Evolutionary conservation across 495 filamentous ascomycete genomes (phyloP), one percentile per base, ranked within the genome.

Genomic region (Margaritispora aquatica): DNA sequence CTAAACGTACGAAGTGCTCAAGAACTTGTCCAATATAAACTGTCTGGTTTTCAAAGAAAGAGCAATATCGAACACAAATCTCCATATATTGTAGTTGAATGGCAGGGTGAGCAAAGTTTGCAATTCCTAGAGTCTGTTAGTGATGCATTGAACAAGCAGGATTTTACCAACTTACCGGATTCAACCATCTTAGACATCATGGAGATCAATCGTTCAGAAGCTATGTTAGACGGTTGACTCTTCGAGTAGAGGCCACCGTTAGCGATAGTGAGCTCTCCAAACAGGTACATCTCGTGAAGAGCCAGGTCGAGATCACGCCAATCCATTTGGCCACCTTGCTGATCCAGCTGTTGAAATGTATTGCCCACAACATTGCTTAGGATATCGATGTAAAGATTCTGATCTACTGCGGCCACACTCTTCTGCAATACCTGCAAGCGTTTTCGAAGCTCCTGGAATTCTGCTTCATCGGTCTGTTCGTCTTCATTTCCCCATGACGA

Each of bases 61-160:
- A 80, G 70, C 83, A 86, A 69, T 97, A 97, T 34, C 94, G 87
- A 29, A 96, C 91, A 69, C 90, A 95, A 41, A 96, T 94, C 65
- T 97, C 94, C 95, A 97, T 97, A 65, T 94, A 97, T 71, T 96
- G 91, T 17, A 97, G 78, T 58, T 97, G 85, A 27, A 96, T 89
- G 21, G 91, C 89, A 0, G 95, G 94, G 71, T 97, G 94, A 2
- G 87, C 84, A 69, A 89, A 94, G 24, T 80, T 85, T 60, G 88
- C 84, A 61, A 97, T 87, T 61, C 88, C 89, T 65, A 21, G 22
- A n/a, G 34, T 19, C 8, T 1, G 55, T 54, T 26, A 68, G 61
- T 64, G 5, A 24, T 9, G 7, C 5, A 2, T 4, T 24, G 20
- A 7, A 17, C 47, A 5, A 13, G 8, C n/a, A 36, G 17, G 54